Evolutionary conservation across 2,329 filamentous ascomycete species (phyloP), one percentile per base, ranked within the genome.

Genomic region (Fusarium nisikadoi): DNA sequence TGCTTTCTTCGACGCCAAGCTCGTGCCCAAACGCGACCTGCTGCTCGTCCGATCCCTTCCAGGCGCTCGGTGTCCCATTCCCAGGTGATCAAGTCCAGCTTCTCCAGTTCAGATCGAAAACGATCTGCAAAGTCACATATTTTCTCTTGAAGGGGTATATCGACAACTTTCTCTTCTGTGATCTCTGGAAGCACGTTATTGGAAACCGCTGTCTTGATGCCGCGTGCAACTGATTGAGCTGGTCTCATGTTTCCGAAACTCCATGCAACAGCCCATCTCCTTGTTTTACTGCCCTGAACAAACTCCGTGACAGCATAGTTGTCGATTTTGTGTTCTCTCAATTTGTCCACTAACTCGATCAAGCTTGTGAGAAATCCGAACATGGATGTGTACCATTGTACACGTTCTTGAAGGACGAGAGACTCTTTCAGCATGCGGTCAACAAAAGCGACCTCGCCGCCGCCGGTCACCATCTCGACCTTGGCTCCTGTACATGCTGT

Each of bases 341-440:
- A 84, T 56, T 86, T 85, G 10, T 90, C 85, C 0, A 97, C 83
- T 1, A 92, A 81, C 2, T 85, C 83, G 2, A 92, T 85, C 6
- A 93, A 84, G 72, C 92, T 95, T 0, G 87, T 86, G 35, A 93
- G 84, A 76, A 97, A 97, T 0, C 95, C 95, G 1, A 98, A 85
- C 94, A 98, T 97, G 59, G 91, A 91, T 2, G 92, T 96, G 80
- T 96, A 98, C 96, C 96, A 99, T 67, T 89, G 88, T 1, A 97
- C 90, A 14, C 86, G 85, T 1, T 87, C 84, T 23, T 84, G 83
- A 4, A 94, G 82, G 0, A 79, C 66, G 0, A 92, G 80, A 38
- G 91, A 94, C 79, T 97, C 93, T 2, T 87, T 82, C 8, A 97
- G 84, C 70, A 97, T 91, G 10, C 89, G 87, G 2, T 84, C 82